A percentile compares a stretch with the other conserved stretches of the same genome.
phyloP scores from a whole-genome alignment of 805 yeast species.

The Nematodospora valgi region DNA sequence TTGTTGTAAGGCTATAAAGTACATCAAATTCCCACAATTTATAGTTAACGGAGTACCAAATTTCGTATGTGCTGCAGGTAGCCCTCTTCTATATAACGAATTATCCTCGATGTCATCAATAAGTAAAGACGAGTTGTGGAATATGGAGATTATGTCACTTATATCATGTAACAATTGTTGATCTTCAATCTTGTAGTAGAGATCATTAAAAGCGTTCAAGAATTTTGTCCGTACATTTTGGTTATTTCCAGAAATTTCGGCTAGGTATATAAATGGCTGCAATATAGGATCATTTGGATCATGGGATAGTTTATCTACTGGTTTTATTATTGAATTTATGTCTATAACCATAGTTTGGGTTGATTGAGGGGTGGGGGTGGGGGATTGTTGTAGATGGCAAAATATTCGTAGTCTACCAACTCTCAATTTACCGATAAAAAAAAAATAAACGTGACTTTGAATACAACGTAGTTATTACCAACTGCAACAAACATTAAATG shows the following conservation, averaged over 20 bases:
- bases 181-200: constrained; percentile 27
- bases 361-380: neutral
- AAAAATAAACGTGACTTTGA: constrained; percentile 1
- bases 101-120: constrained; percentile 89
- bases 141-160: constrained; percentile 27
- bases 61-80: constrained; percentile 71
- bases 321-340: constrained; percentile 5
- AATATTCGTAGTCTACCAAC: neutral
- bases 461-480: neutral
- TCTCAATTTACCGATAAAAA: neutral
- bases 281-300: constrained; percentile 10
- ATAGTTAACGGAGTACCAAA: constrained; percentile 80
- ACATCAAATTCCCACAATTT: constrained; percentile 79
- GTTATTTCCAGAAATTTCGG: constrained; percentile 32
- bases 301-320: constrained; percentile 1
- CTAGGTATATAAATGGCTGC: constrained; percentile 30
- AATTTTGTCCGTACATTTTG: constrained; percentile 27
- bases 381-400: neutral
- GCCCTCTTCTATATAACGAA: constrained; percentile 69
- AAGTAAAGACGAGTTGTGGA: constrained; percentile 34
- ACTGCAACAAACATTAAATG: constrained; percentile 2
- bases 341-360: constrained; percentile 5
- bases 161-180: constrained; percentile 20
- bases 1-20: constrained; percentile 64
- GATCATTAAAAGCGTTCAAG: constrained; percentile 30